These are phyloP conservation scores for Naganishia randhawae DNA, from an alignment of 768 basidiomycete species.

Conservation along the genomic window DNA sequence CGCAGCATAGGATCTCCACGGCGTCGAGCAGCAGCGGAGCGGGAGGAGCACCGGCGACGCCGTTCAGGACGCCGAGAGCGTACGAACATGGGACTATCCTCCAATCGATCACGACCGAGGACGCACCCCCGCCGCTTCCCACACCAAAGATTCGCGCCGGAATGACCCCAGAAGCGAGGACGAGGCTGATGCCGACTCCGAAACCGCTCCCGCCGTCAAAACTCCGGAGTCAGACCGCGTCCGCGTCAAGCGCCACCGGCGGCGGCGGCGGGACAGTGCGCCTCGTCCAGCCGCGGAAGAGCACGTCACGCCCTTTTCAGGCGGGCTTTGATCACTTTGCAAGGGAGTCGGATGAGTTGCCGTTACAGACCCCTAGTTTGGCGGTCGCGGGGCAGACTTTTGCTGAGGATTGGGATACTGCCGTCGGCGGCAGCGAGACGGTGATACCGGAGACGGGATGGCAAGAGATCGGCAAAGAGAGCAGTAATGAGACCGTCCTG, in stretches of 20 bases:
- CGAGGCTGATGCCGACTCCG: constrained; percentile 31
- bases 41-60: neutral
- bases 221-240: neutral
- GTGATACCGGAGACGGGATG: constrained; percentile 19
- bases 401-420: constrained; percentile 8
- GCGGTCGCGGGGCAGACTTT: neutral
- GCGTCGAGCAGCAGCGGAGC: neutral
- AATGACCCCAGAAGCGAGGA: constrained; percentile 42
- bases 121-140: neutral
- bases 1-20: neutral
- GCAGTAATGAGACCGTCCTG: constrained; percentile 42
- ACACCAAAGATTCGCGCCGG: constrained; percentile 38
- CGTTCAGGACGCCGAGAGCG: neutral
- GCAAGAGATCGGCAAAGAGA: constrained; percentile 30
- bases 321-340: neutral
- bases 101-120: constrained; percentile 1
- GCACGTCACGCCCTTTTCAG: neutral
- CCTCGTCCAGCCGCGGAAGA: constrained; percentile 12
- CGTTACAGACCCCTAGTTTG: neutral
- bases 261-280: neutral
- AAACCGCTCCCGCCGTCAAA: constrained; percentile 17
- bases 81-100: constrained; percentile 10
- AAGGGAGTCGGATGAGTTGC: neutral
- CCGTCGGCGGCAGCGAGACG: neutral
- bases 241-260: neutral